Conservation (phyloP, 768 basidiomycete genomes). For the Sarcomyxa edulis region DNA sequence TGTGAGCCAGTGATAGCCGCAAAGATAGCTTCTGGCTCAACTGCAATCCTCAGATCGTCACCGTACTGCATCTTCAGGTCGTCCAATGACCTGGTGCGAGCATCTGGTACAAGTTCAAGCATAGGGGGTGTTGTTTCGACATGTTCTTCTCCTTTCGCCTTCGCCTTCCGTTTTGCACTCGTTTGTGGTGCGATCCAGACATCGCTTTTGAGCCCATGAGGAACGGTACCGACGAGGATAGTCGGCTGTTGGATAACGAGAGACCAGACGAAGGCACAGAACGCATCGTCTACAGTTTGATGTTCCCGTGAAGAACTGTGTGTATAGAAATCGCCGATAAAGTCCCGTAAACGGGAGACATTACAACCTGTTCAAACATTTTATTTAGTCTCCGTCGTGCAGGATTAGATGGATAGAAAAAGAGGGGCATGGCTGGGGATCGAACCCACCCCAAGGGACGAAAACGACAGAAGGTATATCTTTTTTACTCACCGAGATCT, state of each 20-base stretch:
- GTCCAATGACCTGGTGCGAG: slow-evolving; percentile 47
- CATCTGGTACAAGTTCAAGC: slow-evolving; percentile 52
- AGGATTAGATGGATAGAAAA: slow-evolving; percentile 12
- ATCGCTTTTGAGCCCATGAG: slow-evolving; percentile 52
- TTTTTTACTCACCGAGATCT: slow-evolving; percentile 71
- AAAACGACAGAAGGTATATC: slow-evolving; percentile 18
- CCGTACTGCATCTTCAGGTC: slow-evolving; percentile 56
- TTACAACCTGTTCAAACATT: slow-evolving; percentile 53
- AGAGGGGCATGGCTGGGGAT: slow-evolving; percentile 28
- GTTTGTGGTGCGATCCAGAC: slow-evolving; percentile 77
- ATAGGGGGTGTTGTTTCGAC: slow-evolving; percentile 36
- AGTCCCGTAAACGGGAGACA: slow-evolving; percentile 64
- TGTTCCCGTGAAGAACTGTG: slow-evolving; percentile 28
- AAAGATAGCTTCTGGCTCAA: slow-evolving; percentile 70
- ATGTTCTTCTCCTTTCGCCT: slow-evolving; percentile 46
- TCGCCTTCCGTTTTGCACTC: slow-evolving; percentile 62
- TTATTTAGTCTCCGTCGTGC: slow-evolving; percentile 8
- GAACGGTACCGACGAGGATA: slow-evolving; percentile 68
- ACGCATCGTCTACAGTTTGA: slow-evolving; percentile 70
- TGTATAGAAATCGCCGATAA: slow-evolving; percentile 62
- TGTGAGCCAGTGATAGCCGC: slow-evolving; percentile 83
- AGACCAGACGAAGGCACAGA: slow-evolving; percentile 79
- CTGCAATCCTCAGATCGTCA: slow-evolving; percentile 63
- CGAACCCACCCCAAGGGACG: slow-evolving; percentile 32
- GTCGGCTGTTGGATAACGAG: slow-evolving; percentile 71